Evolutionary conservation across 768 basidiomycete species (phyloP).

Genomic region (Psilocybe subaeruginosa): DNA sequence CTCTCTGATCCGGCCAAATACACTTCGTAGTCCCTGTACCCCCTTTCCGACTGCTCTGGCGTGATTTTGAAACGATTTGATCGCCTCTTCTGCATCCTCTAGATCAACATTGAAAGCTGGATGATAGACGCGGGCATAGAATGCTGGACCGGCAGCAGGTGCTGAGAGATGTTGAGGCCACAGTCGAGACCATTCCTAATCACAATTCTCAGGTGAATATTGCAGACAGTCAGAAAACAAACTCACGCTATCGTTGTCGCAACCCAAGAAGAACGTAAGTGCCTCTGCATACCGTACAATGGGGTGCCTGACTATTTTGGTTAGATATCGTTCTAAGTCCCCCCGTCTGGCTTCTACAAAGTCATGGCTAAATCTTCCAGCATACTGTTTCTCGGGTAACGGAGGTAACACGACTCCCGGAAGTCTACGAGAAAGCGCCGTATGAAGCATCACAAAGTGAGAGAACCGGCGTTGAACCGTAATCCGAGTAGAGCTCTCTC

Average conservation of each 20-base stretch:
- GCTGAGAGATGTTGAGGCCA: slow-evolving; percentile 62
- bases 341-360: slow-evolving; percentile 84
- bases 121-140: slow-evolving; percentile 81
- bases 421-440: slow-evolving; percentile 65
- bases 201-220: background rate
- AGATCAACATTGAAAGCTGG: slow-evolving; percentile 83
- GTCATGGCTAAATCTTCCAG: slow-evolving; percentile 77
- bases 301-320: slow-evolving; percentile 72
- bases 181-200: slow-evolving; percentile 72
- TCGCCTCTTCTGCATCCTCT: slow-evolving; percentile 64
- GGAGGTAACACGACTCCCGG: slow-evolving; percentile 82
- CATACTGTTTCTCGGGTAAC: slow-evolving; percentile 84
- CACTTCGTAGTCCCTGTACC: slow-evolving; percentile 65
- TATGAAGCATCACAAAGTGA: slow-evolving; percentile 80
- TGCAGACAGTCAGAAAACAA: background rate
- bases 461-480: slow-evolving; percentile 85
- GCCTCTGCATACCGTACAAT: slow-evolving; percentile 79
- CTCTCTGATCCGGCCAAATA: slow-evolving; percentile 66
- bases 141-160: slow-evolving; percentile 71
- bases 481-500: slow-evolving; percentile 51
- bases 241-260: slow-evolving; percentile 75
- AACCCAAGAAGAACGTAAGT: slow-evolving; percentile 77
- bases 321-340: slow-evolving; percentile 81
- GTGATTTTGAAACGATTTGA: slow-evolving; percentile 68
- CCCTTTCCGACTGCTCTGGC: slow-evolving; percentile 68